Conservation (phyloP, 2,329 filamentous ascomycete species). For the Stachybotrys elegans region DNA sequence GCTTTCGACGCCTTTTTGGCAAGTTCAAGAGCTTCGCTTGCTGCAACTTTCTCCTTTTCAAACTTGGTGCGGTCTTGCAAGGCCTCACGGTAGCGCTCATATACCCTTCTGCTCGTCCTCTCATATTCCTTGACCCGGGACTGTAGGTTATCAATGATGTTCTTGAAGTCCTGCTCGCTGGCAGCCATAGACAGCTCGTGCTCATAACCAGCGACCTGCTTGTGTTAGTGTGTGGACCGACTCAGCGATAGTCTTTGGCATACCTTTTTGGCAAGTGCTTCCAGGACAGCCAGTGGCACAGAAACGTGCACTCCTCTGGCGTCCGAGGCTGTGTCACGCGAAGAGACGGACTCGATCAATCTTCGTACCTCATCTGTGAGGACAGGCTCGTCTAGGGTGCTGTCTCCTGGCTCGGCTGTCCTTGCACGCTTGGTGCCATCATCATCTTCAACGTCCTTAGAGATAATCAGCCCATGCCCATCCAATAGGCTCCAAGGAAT, state of each 20-base stretch:
- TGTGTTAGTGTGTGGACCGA: not conserved
- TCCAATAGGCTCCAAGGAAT: no score
- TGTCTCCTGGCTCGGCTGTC: constrained; percentile 13
- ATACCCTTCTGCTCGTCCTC: constrained; percentile 37
- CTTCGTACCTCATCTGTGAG: constrained; percentile 24
- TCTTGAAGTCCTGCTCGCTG: constrained; percentile 30
- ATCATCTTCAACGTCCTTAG: constrained; percentile 26
- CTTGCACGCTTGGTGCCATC: constrained; percentile 24
- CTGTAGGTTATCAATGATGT: constrained; percentile 38
- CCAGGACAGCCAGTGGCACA: constrained; percentile 28
- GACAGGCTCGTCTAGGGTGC: constrained; percentile 21
- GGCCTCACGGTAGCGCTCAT: constrained; percentile 42
- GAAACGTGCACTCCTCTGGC: constrained; percentile 16
- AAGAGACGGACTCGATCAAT: constrained; percentile 18
- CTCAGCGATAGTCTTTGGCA: constrained; percentile 1
- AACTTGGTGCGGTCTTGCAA: constrained; percentile 45
- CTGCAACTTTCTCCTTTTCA: constrained; percentile 40
- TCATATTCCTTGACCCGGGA: constrained; percentile 40
- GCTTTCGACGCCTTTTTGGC: constrained; percentile 19
- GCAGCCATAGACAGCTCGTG: constrained; percentile 19
- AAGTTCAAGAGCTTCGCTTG: constrained; percentile 24
- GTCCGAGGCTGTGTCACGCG: constrained; percentile 8
- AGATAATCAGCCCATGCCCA: no score
- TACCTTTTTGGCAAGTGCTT: constrained; percentile 34
- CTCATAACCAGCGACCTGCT: constrained; percentile 23